Conservation (phyloP, 2,329 filamentous ascomycete genomes). For the Coniochaeta prunicola region DNA sequence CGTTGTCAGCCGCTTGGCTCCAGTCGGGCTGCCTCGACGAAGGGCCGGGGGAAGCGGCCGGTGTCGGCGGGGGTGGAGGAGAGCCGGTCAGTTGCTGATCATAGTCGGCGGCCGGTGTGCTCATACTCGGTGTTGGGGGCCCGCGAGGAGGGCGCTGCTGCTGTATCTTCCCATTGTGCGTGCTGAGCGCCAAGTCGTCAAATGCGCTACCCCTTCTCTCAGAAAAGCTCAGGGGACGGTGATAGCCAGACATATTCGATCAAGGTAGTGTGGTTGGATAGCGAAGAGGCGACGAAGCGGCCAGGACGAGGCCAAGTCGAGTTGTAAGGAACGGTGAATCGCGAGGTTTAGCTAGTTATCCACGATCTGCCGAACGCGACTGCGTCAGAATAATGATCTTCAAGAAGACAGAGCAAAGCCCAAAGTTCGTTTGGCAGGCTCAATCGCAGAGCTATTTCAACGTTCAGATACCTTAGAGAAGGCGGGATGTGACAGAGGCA, state of each 20-base stretch:
- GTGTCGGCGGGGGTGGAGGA: conserved; percentile 58
- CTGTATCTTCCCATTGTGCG: conserved; percentile 45
- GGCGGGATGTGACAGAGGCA: neutral
- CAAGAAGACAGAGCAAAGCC: neutral
- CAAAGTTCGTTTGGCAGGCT: neutral
- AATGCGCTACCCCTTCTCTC: conserved; percentile 53
- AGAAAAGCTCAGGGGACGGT: conserved; percentile 50
- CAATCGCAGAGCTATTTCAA: neutral
- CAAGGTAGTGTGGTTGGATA: neutral
- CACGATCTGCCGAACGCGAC: neutral
- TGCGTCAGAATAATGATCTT: neutral
- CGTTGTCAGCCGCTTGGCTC: conserved; percentile 70
- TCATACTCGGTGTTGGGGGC: conserved; percentile 61
- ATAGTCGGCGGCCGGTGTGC: conserved; percentile 55
- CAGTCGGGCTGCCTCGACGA: conserved; percentile 60
- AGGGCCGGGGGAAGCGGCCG: conserved; percentile 58
- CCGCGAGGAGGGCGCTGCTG: conserved; percentile 44
- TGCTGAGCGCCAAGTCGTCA: conserved; percentile 49
- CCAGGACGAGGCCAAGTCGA: neutral
- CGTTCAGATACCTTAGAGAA: neutral
- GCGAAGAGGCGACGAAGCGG: neutral
- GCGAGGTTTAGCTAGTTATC: neutral
- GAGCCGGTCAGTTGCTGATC: conserved; percentile 54
- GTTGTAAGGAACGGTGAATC: neutral
- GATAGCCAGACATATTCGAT: conserved; percentile 32